Conservation (phyloP, 768 basidiomycete genomes). For the Mycena amicta region DNA sequence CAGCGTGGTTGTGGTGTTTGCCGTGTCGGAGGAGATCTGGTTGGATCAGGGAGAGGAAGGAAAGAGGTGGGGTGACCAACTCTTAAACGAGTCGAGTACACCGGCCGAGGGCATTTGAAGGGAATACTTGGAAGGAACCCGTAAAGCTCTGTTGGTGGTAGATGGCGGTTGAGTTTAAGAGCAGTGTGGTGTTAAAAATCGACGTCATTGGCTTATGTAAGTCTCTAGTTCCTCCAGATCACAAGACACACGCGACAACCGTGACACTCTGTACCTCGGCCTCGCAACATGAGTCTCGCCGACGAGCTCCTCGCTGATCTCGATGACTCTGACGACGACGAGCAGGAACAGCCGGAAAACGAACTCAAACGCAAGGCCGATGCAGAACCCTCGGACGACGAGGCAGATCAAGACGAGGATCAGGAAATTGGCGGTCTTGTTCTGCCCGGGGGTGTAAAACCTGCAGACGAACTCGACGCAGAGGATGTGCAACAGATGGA, state of each 20-base stretch:
- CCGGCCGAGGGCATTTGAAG: conserved; percentile 55
- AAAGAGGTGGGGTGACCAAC: conserved; percentile 40
- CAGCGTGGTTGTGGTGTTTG: conserved; percentile 59
- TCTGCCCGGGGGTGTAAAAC: conserved; percentile 83
- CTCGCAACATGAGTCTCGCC: conserved; percentile 71
- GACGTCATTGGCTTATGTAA: not conserved
- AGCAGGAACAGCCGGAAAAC: conserved; percentile 45
- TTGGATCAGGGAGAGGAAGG: conserved; percentile 13
- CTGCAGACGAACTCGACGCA: conserved; percentile 93
- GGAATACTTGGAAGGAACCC: not conserved
- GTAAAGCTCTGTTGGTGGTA: no score
- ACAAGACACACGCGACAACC: conserved; percentile 4
- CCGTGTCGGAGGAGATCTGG: conserved; percentile 84
- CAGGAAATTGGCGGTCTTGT: conserved; percentile 61
- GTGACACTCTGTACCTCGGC: not conserved
- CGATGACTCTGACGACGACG: conserved; percentile 74
- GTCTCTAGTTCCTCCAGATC: no score
- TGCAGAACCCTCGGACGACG: conserved; percentile 46
- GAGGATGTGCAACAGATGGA: conserved; percentile 97
- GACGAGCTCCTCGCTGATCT: conserved; percentile 93
- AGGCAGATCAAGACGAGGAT: conserved; percentile 46
- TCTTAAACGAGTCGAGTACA: conserved; percentile 89
- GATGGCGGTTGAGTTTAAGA: not conserved
- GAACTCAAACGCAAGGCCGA: conserved; percentile 68
- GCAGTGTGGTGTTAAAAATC: not conserved